Evolutionary conservation across 2,329 filamentous ascomycete genomes (phyloP), one percentile per base, ranked within the genome.

Genomic region (Acrodontium crateriforme): DNA sequence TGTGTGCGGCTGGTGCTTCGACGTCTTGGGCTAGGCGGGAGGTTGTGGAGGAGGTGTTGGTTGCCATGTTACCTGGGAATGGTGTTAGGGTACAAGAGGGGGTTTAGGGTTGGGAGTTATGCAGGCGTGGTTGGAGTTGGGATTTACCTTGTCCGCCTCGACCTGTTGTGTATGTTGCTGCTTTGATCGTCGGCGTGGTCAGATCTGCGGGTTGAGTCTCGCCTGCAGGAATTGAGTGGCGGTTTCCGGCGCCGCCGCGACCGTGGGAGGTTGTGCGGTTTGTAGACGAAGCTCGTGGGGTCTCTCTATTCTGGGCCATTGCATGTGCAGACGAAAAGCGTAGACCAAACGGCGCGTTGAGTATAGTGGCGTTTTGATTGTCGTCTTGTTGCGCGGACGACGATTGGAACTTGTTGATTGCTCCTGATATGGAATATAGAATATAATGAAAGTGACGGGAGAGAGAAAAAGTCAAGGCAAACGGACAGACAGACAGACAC

Each of bases 21-120:
- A 94, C 81, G 46, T 94, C 85, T 55, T 95, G 87, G 22, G 74
- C 74, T 30, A 72, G 65, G 38, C 85, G 77, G 18, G 85, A 82
- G 50, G 81, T 49, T 37, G 69, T 65, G 22, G 64, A 58, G 3
- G 76, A 8, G 72, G 87, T 77, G 36, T 71, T 73, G 49, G 77
- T 74, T 25, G 78, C 74, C 78, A 93, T 93, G 62, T 93, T 94
- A 34, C 85, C 85, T 4, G 71, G 75, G 35, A 83, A 83, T 27
- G 19, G 12, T 22, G 8, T 22, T 10, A 22, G 20, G 10, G n/a
- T 4, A 10, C 4, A 4, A 4, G 13, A 22, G 4, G n/a, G 12
- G 8, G 25, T 10, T 14, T 6, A 18, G 12, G 19, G 20, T 6
- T 16, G 26, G 16, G 19, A 25, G 18, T 3, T 10, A 6, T 4